Evolutionary conservation across 2,329 filamentous ascomycete genomes (phyloP).

Genomic region (Colletotrichum caudatum): DNA sequence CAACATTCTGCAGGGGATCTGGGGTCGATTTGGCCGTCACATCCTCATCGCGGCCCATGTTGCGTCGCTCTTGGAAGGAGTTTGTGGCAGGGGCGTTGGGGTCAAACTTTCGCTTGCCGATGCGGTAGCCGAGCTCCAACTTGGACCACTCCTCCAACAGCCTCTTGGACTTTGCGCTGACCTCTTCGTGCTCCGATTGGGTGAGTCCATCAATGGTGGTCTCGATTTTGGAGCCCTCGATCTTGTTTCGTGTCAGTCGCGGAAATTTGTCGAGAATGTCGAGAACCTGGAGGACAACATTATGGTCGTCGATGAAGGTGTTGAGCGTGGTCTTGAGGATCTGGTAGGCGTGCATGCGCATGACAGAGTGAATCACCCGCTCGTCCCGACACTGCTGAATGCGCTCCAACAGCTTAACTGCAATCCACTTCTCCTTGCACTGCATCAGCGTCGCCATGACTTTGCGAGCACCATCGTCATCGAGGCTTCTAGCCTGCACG

Average conservation of each 20-base stretch:
- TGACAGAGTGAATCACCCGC: constrained; percentile 85
- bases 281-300: constrained; percentile 89
- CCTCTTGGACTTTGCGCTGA: constrained; percentile 76
- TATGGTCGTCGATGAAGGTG: constrained; percentile 89
- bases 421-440: constrained; percentile 99
- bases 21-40: constrained; percentile 49
- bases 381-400: constrained; percentile 91
- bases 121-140: constrained; percentile 90
- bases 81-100: constrained; percentile 68
- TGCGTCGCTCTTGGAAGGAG: constrained; percentile 73
- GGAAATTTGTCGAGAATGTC: constrained; percentile 91
- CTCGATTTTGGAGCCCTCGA: constrained; percentile 95
- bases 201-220: constrained; percentile 78
- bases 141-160: constrained; percentile 90
- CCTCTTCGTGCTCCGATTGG: constrained; percentile 77
- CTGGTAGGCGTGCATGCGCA: constrained; percentile 97
- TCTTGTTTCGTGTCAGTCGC: constrained; percentile 94
- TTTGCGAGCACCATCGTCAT: constrained; percentile 87
- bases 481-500: constrained; percentile 81
- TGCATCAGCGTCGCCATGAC: constrained; percentile 98
- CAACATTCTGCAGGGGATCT: constrained; percentile 61
- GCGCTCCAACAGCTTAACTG: constrained; percentile 90
- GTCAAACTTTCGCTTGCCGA: constrained; percentile 89
- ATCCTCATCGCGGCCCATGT: constrained; percentile 57
- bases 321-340: constrained; percentile 89